Evolutionary conservation across 495 filamentous ascomycete genomes (phyloP), one percentile per base, ranked within the genome.

Genomic region (Aspergillus cavernicola): DNA sequence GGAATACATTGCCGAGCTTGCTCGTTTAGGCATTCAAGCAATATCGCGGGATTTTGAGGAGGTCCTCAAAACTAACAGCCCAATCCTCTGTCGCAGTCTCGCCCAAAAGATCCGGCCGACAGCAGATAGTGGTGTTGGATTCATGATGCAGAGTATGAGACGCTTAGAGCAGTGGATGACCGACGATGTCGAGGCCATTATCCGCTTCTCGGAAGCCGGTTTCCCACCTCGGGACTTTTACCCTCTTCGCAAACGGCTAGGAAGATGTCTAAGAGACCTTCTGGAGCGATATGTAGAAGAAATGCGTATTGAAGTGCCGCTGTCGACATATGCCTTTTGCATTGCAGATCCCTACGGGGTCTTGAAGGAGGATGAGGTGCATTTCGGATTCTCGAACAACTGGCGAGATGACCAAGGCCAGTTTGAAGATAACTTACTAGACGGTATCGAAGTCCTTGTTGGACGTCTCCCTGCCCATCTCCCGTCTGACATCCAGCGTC

Each of bases 401-500:
- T 77, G 71, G 74, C 61, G 59, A 13, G 84, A 81, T 49, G 83
- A 85, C 33, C 63, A 73, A 1, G 81, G 85, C 22, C 72, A 80
- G 8, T 81, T 80, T 23, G 80, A 77, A 33, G 86, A 83, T 54
- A 81, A 73, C 11, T 66, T 80, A 29, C 66, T 93, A 1, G 67
- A 88, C 53, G 80, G 83, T 16, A 71, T 84, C n/a, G 85, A 95
- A 50, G 76, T 95, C 20, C 77, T 98, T 0, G 90, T 97, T 8
- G 88, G 87, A n/a, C 84, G 93, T 18, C 82, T 86, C 3, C 92
- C 93, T 0, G 87, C 90, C 1, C 82, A 90, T 58, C 77, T 88
- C 16, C 80, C 84, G 0, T 92, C 88, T 12, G 92, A 98, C 64
- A 85, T 98, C 2, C 92, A 96, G 60, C 66, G 67, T 80, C 82